Evolutionary conservation across 164 flowering plant genomes (phyloP), one percentile per base, ranked within the genome.

Genomic region (Liquidambar formosana): DNA sequence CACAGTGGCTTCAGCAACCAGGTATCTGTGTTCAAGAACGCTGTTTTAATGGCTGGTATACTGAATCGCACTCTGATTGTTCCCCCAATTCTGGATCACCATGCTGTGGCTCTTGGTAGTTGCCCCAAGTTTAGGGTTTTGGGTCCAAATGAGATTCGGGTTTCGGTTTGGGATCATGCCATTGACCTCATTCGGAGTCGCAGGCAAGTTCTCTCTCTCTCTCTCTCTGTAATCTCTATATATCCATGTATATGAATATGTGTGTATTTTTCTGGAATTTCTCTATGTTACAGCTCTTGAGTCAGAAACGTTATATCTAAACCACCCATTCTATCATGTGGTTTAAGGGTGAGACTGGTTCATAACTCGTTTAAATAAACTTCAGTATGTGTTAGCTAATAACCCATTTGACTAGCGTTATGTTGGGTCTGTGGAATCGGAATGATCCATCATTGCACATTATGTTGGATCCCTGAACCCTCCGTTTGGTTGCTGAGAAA

Each of bases 1-100:
- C 97, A 95, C 78, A 95, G 99, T 61, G 98, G 99, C 14, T 95
- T 95, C 84, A 91, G 91, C 83, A 95, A 95, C 76, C 99, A 95
- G 83, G 81, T 93, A 1, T 78, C 96, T 5, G 98, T 93, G 81
- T 82, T 95, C 76, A 91, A 82, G 72, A 90, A 91, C 66, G 97
- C 93, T 8, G 38, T 91, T 23, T 27, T 95, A 27, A 77, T 93
- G 75, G 90, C 97, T 4, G 85, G 80, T 1, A 85, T 95, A 12
- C 70, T 95, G 48, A 93, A 95, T 73, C 86, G 97, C 41, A 91
- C 99, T 5, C 73, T 95, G 15, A 71, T 95, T 49, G 86, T 95
- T 13, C 99, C 99, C 18, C 99, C 98, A 23, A 74, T 95, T 53
- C 75, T 91, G 1, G 96, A 95, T 78, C 99, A 95, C 76, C 96